Conservation (phyloP, 139 green algal species). For the Picochlorum sp. region DNA sequence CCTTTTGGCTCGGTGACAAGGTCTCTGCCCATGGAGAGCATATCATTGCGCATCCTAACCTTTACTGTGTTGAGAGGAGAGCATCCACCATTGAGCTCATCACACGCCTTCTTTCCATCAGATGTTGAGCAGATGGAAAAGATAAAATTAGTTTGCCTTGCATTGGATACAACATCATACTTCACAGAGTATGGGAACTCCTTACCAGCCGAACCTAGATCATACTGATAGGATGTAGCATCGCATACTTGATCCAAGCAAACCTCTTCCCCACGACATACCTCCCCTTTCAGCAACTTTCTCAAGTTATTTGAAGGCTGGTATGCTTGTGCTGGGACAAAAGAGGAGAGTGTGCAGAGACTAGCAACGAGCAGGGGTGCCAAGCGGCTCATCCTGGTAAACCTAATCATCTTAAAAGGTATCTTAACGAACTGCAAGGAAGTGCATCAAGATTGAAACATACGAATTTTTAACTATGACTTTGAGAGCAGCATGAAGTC, state of each 20-base stretch:
- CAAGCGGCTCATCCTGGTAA: no score
- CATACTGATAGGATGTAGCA: not conserved
- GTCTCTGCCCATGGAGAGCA: not conserved
- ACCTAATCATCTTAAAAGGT: no score
- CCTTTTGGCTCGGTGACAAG: not conserved
- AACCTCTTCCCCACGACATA: not conserved
- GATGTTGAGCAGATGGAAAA: not conserved
- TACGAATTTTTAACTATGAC: no score
- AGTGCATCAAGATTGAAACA: no score
- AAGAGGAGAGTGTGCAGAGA: no score
- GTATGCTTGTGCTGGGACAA: no score
- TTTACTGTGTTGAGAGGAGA: not conserved
- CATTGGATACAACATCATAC: not conserved
- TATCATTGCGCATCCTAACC: constrained; percentile 1
- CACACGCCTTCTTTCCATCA: not conserved
- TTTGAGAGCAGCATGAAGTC: no score
- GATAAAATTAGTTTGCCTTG: not conserved
- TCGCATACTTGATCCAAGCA: constrained; percentile 4
- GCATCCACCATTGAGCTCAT: not conserved
- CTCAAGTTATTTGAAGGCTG: no score
- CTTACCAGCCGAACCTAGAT: not conserved
- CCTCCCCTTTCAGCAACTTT: not conserved
- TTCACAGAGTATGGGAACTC: constrained; percentile 3
- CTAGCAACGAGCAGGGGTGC: no score
- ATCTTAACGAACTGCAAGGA: no score